Evolutionary conservation across 495 filamentous ascomycete species (phyloP), one percentile per base, ranked within the genome.

Genomic region (Penicillium cosmopolitanum): DNA sequence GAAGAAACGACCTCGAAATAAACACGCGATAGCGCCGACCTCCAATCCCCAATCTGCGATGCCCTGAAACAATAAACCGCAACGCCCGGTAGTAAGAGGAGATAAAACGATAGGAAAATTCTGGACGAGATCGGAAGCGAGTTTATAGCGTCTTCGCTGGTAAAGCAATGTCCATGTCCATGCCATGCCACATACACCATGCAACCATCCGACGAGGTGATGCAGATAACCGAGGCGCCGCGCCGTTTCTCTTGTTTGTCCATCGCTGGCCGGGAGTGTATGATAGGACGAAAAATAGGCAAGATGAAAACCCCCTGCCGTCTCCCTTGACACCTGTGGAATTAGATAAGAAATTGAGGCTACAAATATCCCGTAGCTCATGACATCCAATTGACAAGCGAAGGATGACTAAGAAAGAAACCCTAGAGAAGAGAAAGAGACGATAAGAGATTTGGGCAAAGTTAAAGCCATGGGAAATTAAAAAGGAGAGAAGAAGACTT

Each of bases 301-400:
- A 44, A 44, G 5, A 19, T 2, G 42, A 44, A 5, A 44, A 21
- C 2, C 19, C n/a, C n/a, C n/a, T n/a, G n/a, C n/a, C 19, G 19
- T 21, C 3, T 44, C 16, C 42, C 16, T 36, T 52, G 57, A 58
- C 50, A 19, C 53, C 53, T 36, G 36, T 50, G 28, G 28, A 6
- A 31, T 7, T 31, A 53, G 50, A 33, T 55, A 34, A 57, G 5
- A 55, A 25, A 44, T n/a, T 15, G 53, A 59, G 56, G 38, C 51
- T 52, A 64, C 65, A 44, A 66, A 57, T 62, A 60, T 60, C 60
- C 55, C 55, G 53, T 62, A 70, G 61, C 56, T 54, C 63, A 63
- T 64, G 61, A 53, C 56, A 60, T 60, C 47, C 46, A 60, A 55
- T 54, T 50, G 42, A 44, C 15, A n/a, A 44, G 16, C n/a, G 16